Conservation (phyloP, 2,329 filamentous ascomycete genomes). For the Cladophialophora chaetospira region DNA sequence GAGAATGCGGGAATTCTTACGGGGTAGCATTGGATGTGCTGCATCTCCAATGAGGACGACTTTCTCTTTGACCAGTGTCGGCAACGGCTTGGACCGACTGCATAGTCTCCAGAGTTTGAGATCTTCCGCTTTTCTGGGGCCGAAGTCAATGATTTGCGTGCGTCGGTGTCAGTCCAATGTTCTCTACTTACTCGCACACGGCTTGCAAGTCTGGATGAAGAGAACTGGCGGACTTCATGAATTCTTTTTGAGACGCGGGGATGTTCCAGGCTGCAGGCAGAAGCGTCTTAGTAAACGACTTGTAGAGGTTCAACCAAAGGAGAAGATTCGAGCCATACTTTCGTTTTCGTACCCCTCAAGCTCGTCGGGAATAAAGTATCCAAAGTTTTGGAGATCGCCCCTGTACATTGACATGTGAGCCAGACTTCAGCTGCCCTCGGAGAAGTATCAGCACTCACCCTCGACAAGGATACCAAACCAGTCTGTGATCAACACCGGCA, state of each 20-base stretch:
- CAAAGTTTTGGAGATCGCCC: conserved; percentile 13
- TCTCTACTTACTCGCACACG: conserved; percentile 15
- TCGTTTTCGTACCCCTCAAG: conserved; percentile 12
- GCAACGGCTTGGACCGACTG: conserved; percentile 11
- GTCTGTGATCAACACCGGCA: conserved; percentile 22
- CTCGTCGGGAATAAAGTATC: conserved; percentile 7
- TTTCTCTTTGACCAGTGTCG: conserved; percentile 48
- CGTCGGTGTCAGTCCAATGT: no score
- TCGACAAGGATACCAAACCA: conserved; percentile 35
- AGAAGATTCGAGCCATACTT: background rate
- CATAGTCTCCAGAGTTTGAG: conserved; percentile 12
- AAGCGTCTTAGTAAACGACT: background rate
- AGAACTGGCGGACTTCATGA: conserved; percentile 6
- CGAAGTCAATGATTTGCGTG: background rate
- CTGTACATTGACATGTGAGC: background rate
- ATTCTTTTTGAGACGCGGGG: conserved; percentile 3
- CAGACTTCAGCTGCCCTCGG: background rate
- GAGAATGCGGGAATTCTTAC: background rate
- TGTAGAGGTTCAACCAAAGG: background rate
- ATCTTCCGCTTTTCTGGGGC: conserved; percentile 14
- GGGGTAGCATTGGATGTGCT: conserved; percentile 14
- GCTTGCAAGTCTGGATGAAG: conserved; percentile 17
- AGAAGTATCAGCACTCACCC: conserved; percentile 4
- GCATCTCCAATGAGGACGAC: conserved; percentile 67
- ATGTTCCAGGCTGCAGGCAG: conserved; percentile 14